phyloP scores from a whole-genome alignment of 768 basidiomycete genomes.

The Phanerochaete carnosa region DNA sequence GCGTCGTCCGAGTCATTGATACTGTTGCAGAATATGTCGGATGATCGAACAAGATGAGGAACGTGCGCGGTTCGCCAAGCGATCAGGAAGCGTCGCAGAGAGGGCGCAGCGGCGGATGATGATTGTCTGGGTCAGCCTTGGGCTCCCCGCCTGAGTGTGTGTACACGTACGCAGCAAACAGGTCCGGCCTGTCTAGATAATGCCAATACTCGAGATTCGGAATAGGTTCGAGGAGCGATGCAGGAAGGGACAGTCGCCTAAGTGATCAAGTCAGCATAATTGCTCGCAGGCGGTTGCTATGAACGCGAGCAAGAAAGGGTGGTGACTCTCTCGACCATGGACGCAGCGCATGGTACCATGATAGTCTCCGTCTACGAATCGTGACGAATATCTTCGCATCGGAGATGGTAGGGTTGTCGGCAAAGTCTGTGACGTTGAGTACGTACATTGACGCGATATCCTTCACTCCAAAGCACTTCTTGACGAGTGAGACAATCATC shows the following conservation, averaged over 20 bases:
- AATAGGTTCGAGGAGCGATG: slow-evolving; percentile 88
- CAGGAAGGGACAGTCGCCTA: slow-evolving; percentile 91
- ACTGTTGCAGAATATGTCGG: slow-evolving; percentile 34
- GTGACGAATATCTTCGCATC: background rate
- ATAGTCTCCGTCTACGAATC: too few relatives aligned
- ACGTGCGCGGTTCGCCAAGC: background rate
- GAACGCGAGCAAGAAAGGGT: background rate
- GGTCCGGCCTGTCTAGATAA: slow-evolving; percentile 86
- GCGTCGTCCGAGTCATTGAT: slow-evolving; percentile 91
- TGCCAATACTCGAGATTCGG: slow-evolving; percentile 98
- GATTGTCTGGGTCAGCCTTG: background rate
- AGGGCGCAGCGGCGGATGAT: background rate
- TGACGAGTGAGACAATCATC: slow-evolving; percentile 90
- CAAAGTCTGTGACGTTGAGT: background rate
- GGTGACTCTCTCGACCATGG: background rate
- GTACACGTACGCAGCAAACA: slow-evolving; percentile 80
- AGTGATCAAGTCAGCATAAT: background rate
- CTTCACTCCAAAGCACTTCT: slow-evolving; percentile 90
- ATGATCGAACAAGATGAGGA: background rate
- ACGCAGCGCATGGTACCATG: background rate
- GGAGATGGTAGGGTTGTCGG: background rate
- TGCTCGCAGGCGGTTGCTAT: background rate
- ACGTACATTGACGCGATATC: slow-evolving; percentile 92
- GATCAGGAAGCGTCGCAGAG: background rate
- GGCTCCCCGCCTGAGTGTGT: background rate